phyloP scores from a whole-genome alignment of 148 eudicot species.

The Vaccinium vitisidaea region DNA sequence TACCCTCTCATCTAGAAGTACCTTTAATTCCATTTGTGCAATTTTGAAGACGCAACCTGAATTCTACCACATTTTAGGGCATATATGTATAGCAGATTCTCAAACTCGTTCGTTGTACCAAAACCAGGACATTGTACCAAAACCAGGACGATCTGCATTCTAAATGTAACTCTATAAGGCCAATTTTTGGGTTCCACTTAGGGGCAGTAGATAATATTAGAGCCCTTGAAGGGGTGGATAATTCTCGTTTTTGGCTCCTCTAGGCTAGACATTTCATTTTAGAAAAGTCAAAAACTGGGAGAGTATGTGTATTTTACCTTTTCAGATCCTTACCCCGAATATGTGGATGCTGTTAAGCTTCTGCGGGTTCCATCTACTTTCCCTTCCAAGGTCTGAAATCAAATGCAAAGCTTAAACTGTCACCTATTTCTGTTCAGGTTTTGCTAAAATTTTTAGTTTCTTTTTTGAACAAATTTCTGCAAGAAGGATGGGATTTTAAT shows the following conservation, averaged over 20 bases:
- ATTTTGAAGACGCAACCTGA: neutral
- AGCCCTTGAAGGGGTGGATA: conserved; percentile 8
- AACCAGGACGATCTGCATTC: neutral
- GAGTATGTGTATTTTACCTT: neutral
- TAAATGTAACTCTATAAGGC: neutral
- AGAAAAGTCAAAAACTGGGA: neutral
- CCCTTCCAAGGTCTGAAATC: neutral
- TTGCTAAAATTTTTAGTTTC: neutral
- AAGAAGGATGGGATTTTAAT: neutral
- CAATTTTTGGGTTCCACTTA: neutral
- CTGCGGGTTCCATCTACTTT: neutral
- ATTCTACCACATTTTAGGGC: neutral
- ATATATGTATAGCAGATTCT: neutral
- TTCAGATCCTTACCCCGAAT: neutral
- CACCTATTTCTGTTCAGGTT: neutral
- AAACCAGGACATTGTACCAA: neutral
- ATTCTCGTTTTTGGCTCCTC: neutral
- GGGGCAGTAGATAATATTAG: neutral
- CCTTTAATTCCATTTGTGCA: neutral
- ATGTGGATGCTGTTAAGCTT: neutral
- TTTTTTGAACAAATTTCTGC: neutral
- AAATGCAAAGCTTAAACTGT: neutral
- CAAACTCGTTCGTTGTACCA: neutral
- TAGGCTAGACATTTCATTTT: neutral
- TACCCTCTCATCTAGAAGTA: neutral